Base-by-base conservation (phyloP, 352 stramenopile species). In the Phytophthora megakarya region DNA sequence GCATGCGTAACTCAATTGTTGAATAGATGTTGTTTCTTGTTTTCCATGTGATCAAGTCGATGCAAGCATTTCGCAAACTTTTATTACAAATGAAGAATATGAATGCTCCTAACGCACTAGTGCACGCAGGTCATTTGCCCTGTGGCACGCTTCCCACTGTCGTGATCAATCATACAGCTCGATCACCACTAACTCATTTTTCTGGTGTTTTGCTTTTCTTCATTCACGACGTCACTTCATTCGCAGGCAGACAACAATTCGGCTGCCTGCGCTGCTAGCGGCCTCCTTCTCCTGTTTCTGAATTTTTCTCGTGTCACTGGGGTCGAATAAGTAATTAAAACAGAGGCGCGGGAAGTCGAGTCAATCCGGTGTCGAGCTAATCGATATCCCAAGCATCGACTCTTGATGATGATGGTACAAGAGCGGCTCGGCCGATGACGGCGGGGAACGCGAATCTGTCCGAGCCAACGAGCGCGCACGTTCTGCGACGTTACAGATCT, bases 401-500 rank as follows among this genome's bases (percentile, higher is more conserved):
- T 76, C 58, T 73, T 76, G 68, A 73, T 53, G 49, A 35, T 76
- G 68, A 76, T 78, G 65, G 49, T 78, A 73, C 70, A 78, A 75
- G 61, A 74, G 70, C 61, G 59, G 35, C 64, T 76, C 58, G 60
- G 53, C 55, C 61, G 53, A 67, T 67, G 52, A 37, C 61, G 50
- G 58, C 54, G 22, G 44, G 48, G 44, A 43, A 59, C 48, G 53
- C 40, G 47, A 59, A 73, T 43, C 58, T 39, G 45, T 70, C 58
- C 59, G 59, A 54, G 52, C 53, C 52, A 57, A 49, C 52, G 56
- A 63, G 50, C 64, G 45, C 64, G 56, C 57, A 72, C 47, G 53
- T 59, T 68, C 37, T 18, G 35, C 37, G 43, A 59, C 61, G 42
- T 80, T 88, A 92, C 78, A 92, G 73, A 65, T 92, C 83, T 72